Conservation (phyloP, 2,329 filamentous ascomycete genomes). For the Nigrospora sphaerica region DNA sequence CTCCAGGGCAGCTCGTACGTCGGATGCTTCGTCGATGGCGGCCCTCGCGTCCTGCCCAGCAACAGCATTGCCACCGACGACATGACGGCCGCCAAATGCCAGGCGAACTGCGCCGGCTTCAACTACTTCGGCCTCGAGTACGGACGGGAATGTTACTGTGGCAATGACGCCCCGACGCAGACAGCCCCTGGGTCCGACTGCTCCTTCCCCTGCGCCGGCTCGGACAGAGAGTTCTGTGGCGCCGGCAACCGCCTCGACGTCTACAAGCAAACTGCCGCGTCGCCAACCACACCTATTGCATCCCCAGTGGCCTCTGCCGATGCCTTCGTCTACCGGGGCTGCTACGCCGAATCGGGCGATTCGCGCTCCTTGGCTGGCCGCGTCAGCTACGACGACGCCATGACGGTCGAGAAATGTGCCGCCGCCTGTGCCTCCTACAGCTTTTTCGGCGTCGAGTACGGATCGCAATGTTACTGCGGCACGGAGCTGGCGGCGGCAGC, state of each 20-base stretch:
- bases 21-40: constrained; percentile 7
- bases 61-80: constrained; percentile 4
- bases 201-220: constrained; percentile 14
- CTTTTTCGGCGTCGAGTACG: constrained; percentile 29
- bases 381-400: constrained; percentile 11
- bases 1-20: constrained; percentile 4
- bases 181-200: constrained; percentile 12
- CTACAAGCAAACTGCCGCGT: constrained; percentile 8
- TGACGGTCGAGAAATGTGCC: constrained; percentile 31
- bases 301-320: constrained; percentile 1
- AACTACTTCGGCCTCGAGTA: constrained; percentile 29
- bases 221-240: constrained; percentile 15
- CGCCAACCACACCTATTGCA: neutral
- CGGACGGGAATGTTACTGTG: constrained; percentile 33
- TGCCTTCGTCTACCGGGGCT: constrained; percentile 11
- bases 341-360: constrained; percentile 7
- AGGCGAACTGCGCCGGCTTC: constrained; percentile 20
- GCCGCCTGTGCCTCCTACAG: constrained; percentile 19
- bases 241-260: constrained; percentile 13
- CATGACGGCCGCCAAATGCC: constrained; percentile 22
- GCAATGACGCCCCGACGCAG: constrained; percentile 12
- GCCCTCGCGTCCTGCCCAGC: constrained; percentile 8
- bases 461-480: constrained; percentile 25
- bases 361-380: constrained; percentile 4
- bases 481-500: constrained; percentile 3